A percentile compares a stretch with the other conserved stretches of the same genome.
phyloP scores from a whole-genome alignment of 2,329 filamentous ascomycete genomes.

The Aspergillus oerlinghausenensis region DNA sequence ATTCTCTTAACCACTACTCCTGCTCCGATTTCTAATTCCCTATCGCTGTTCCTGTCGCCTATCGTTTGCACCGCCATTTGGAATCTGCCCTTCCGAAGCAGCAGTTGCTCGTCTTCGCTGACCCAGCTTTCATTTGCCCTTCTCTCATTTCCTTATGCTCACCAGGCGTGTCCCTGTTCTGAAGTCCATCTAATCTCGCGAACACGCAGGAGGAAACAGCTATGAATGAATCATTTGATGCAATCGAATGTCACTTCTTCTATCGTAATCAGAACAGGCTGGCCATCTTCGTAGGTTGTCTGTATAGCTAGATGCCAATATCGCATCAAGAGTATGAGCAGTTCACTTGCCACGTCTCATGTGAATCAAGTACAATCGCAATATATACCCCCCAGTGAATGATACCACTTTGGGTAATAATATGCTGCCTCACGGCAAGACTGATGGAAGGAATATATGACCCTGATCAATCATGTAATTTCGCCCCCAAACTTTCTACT shows the following conservation, averaged over 20 bases:
- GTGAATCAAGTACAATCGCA: not conserved
- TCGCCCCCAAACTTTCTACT: not conserved
- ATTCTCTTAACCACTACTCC: conserved; percentile 59
- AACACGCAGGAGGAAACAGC: not conserved
- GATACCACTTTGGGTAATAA: not conserved
- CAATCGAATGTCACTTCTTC: not conserved
- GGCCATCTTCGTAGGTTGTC: not conserved
- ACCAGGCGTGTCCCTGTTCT: not conserved
- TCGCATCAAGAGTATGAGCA: not conserved
- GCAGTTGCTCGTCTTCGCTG: not conserved
- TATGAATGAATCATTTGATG: not conserved
- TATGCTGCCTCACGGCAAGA: not conserved
- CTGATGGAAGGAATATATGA: not conserved
- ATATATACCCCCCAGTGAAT: not conserved
- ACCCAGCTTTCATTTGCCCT: not conserved
- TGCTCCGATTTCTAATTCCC: not conserved
- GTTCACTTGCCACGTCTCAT: not conserved
- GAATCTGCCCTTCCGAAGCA: not conserved
- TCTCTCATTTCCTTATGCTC: not conserved
- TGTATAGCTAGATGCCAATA: not conserved
- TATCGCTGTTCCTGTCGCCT: not conserved
- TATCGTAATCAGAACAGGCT: not conserved
- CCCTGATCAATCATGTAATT: not conserved
- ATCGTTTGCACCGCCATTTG: not conserved
- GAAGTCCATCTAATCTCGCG: too few species aligned